phyloP scores from a whole-genome alignment of 805 yeast genomes.

The Candida xiaguanensis region DNA sequence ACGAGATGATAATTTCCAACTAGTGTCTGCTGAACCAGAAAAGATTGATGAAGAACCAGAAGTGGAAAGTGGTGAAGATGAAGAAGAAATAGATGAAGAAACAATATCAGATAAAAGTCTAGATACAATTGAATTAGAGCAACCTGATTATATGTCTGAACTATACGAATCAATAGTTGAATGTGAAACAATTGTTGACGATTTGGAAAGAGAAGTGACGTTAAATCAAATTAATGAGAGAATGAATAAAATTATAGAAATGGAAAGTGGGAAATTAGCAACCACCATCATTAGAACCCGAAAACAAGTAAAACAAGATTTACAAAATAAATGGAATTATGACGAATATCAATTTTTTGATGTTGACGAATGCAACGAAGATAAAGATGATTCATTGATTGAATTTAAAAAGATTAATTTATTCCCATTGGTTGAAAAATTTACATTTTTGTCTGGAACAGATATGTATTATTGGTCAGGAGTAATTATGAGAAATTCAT shows the following conservation, averaged over 20 bases:
- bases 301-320: conserved; percentile 25
- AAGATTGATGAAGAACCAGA: conserved; percentile 22
- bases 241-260: conserved; percentile 26
- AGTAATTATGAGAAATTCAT: conserved; percentile 94
- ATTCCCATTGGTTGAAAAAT: conserved; percentile 89
- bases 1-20: conserved; percentile 32
- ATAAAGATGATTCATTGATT: conserved; percentile 39
- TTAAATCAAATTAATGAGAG: conserved; percentile 30
- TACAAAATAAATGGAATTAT: conserved; percentile 36
- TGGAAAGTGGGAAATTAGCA: conserved; percentile 30
- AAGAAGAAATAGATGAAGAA: conserved; percentile 15
- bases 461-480: conserved; percentile 96
- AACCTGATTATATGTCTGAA: conserved; percentile 17
- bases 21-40: conserved; percentile 25
- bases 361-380: conserved; percentile 32
- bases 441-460: conserved; percentile 66
- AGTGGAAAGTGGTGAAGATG: conserved; percentile 24
- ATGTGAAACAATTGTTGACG: conserved; percentile 31
- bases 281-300: conserved; percentile 32
- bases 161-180: conserved; percentile 32
- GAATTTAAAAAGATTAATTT: conserved; percentile 58
- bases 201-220: conserved; percentile 31
- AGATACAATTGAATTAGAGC: conserved; percentile 5
- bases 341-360: conserved; percentile 39
- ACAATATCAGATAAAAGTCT: conserved; percentile 5